Base-by-base conservation (phyloP, 1,139 yeast species). In the Geotrichum histeridarum region DNA sequence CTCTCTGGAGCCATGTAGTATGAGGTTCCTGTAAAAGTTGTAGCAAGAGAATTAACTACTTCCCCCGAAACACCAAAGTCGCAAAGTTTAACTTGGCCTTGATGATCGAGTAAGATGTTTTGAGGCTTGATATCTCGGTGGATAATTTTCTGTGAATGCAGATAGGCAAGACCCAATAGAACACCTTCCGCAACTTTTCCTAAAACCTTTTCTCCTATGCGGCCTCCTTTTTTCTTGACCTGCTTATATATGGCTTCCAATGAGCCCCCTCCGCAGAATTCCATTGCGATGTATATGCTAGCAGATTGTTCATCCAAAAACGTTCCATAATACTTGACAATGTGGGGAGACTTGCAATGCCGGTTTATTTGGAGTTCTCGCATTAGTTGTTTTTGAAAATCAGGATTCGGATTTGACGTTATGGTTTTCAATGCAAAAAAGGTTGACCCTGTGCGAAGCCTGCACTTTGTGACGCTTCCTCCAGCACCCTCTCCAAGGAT, bases 1-100 rank as follows among this genome's bases (percentile, higher is more conserved):
- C 99, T 78, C 69, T 93, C 99, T 0, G 99, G 99, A 0, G 98
- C 98, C 99, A 93, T 93, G 70, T 93, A 93, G 68, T 88, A 91
- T 22, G 95, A 91, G 0, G 99, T 93, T 0, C 99, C 99, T 0
- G 96, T 94, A 67, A 91, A 93, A 0, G 99, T 93, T 0, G 96
- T 87, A 1, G 98, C 98, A 50, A 93, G 74, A 0, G 97, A 89
- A 68, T 91, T 86, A 27, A 91, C 97, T 12, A 93, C 96, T 66
- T 90, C 96, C 9, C 99, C 98, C 64, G 95, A 85, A 36, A 93
- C 99, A n/a, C 99, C 99, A 73, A 93, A 93, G 73, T 93, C 99
- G 72, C 99, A 93, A 48, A 93, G 74, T 68, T 93, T 93, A 51
- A 91, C 91, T 64, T 86, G 84, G 2, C 99, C 99, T 8, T 73